Conservation (phyloP, 2,329 filamentous ascomycete species). For the Xylaria sp. region DNA sequence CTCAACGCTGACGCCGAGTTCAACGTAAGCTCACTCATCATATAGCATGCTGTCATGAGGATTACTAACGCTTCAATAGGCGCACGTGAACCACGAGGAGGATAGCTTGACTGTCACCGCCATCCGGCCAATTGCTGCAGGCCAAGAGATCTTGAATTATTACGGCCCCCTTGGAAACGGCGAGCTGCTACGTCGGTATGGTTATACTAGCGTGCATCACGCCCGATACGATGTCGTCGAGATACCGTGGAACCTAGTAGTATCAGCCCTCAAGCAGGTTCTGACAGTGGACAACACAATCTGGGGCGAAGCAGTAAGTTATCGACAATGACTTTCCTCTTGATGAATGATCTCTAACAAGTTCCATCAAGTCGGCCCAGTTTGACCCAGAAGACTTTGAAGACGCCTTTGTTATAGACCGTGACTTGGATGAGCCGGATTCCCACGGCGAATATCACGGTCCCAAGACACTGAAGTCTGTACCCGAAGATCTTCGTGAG, state of each 20-base stretch:
- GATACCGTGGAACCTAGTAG: constrained; percentile 66
- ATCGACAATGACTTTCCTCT: not conserved
- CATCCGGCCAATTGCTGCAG: constrained; percentile 69
- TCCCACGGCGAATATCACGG: constrained; percentile 52
- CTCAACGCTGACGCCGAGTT: constrained; percentile 89
- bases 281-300: constrained; percentile 46
- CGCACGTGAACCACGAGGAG: constrained; percentile 60
- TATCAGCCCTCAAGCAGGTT: constrained; percentile 49
- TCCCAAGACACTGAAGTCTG: constrained; percentile 45
- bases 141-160: constrained; percentile 85
- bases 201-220: constrained; percentile 83
- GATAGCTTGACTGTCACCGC: constrained; percentile 71
- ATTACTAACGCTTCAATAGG: constrained; percentile 42
- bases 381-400: constrained; percentile 73
- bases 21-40: constrained; percentile 63
- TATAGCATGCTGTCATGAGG: too few relatives aligned
- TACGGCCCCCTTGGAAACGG: constrained; percentile 84
- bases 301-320: constrained; percentile 51
- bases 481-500: constrained; percentile 58
- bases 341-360: constrained; percentile 32
- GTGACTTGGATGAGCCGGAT: constrained; percentile 58
- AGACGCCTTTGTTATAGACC: constrained; percentile 73
- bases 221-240: constrained; percentile 83
- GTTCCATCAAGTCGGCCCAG: constrained; percentile 43
- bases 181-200: constrained; percentile 83